Evolutionary conservation across 768 basidiomycete genomes (phyloP).

Genomic region (Paxillus ammoniavirescens): DNA sequence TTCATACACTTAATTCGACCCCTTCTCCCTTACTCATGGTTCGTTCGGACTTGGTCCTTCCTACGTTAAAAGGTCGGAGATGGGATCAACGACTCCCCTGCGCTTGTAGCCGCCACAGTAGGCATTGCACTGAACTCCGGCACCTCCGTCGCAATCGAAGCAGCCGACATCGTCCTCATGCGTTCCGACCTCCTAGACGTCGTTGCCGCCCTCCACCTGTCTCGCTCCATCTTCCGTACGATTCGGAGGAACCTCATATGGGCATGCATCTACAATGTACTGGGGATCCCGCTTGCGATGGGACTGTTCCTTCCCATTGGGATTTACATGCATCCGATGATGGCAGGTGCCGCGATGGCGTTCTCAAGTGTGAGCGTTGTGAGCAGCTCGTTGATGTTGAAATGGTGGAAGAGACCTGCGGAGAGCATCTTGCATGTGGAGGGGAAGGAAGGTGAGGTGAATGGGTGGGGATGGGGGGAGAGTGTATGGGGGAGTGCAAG

Average conservation of each 20-base stretch:
- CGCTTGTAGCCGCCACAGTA: conserved; percentile 92
- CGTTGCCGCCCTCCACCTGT: conserved; percentile 92
- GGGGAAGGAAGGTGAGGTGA: conserved; percentile 33
- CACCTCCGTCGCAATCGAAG: conserved; percentile 96
- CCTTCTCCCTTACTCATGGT: not conserved
- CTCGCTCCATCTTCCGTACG: conserved; percentile 81
- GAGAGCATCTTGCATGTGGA: conserved; percentile 71
- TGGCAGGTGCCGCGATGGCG: conserved; percentile 98
- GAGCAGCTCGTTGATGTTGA: conserved; percentile 80
- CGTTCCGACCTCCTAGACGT: conserved; percentile 95
- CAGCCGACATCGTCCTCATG: conserved; percentile 98
- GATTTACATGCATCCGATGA: conserved; percentile 94
- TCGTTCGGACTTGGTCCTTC: no score
- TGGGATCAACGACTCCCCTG: conserved; percentile 98
- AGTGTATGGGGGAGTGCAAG: conserved; percentile 38
- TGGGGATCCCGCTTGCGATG: conserved; percentile 98
- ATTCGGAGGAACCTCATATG: conserved; percentile 93
- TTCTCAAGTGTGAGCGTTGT: conserved; percentile 97
- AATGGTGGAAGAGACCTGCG: conserved; percentile 76
- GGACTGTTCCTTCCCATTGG: conserved; percentile 92
- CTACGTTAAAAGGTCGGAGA: conserved; percentile 69
- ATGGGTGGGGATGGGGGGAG: conserved; percentile 5
- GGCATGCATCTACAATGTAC: conserved; percentile 93
- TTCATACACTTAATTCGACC: conserved; percentile 5
- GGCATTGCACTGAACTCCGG: conserved; percentile 96